A percentile compares a stretch with the other conserved stretches of the same genome.
These are phyloP conservation scores for Adiantum capillusveneris DNA, from an alignment of 75 land plant species.

Conservation along the genomic window DNA sequence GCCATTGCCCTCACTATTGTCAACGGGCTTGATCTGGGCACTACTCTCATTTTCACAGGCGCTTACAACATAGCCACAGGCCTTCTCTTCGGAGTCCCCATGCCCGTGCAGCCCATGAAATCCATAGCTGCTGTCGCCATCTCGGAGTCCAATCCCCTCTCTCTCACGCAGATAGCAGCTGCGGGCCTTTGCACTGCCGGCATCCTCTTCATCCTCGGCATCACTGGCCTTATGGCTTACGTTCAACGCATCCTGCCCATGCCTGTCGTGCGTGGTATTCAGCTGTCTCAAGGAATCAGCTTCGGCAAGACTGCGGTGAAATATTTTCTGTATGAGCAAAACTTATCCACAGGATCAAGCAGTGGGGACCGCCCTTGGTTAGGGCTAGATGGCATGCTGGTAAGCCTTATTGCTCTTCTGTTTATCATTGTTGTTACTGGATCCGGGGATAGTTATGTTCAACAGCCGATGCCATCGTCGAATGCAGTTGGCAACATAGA, in stretches of 20 bases:
- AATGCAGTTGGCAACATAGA: not conserved
- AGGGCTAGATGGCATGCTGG: conserved; percentile 69
- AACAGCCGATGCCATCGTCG: not conserved
- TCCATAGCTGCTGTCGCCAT: conserved; percentile 23
- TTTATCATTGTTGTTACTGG: conserved; percentile 63
- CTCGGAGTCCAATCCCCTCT: conserved; percentile 9
- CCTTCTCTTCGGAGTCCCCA: conserved; percentile 60
- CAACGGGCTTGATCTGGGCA: conserved; percentile 37
- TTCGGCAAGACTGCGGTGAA: conserved; percentile 78
- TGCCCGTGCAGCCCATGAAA: conserved; percentile 76
- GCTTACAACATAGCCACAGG: conserved; percentile 73
- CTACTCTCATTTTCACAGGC: conserved; percentile 64
- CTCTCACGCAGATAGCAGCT: conserved; percentile 12
- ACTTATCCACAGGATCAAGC: conserved; percentile 41
- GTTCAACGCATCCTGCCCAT: conserved; percentile 61
- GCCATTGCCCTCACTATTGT: conserved; percentile 32
- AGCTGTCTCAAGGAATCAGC: conserved; percentile 72
- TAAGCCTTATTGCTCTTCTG: conserved; percentile 40
- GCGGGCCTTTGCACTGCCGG: conserved; percentile 11
- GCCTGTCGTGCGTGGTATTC: conserved; percentile 87
- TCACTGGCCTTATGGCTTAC: conserved; percentile 65
- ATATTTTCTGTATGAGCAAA: conserved; percentile 60
- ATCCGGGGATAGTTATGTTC: conserved; percentile 30
- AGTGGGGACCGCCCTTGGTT: conserved; percentile 45
- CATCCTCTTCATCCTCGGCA: conserved; percentile 14